A percentile compares a stretch with the other conserved stretches of the same genome.
Evolutionary conservation across 352 stramenopile species (phyloP).

Genomic region (Globisporangium middletonii): DNA sequence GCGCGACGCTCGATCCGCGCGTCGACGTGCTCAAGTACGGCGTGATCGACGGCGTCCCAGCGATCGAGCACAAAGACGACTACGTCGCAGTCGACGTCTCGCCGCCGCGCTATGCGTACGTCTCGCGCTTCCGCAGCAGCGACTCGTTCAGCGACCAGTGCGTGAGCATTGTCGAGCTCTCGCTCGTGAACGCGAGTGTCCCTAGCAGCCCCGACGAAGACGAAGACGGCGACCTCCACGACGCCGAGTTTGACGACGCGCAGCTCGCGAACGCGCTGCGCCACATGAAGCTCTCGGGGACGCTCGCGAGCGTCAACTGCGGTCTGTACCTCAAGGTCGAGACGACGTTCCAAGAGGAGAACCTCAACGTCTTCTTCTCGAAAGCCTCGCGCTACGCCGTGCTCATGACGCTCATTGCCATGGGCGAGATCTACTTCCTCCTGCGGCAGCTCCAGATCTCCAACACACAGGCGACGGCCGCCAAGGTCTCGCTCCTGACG

Average conservation of each 20-base stretch:
- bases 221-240: conserved; percentile 20
- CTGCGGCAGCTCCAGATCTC: conserved; percentile 81
- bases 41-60: conserved; percentile 55
- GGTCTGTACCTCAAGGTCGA: conserved; percentile 70
- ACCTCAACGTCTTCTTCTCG: conserved; percentile 77
- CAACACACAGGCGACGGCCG: conserved; percentile 76
- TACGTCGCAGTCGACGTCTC: conserved; percentile 72
- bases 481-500: conserved; percentile 76
- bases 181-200: conserved; percentile 38
- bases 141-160: conserved; percentile 82
- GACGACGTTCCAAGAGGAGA: conserved; percentile 75
- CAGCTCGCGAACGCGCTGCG: conserved; percentile 31
- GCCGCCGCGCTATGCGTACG: conserved; percentile 72
- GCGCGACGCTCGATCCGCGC: conserved; percentile 13
- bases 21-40: conserved; percentile 55
- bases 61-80: conserved; percentile 55
- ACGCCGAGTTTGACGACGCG: conserved; percentile 10
- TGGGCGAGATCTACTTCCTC: conserved; percentile 84
- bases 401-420: conserved; percentile 81
- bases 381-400: conserved; percentile 77
- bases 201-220: conserved; percentile 16
- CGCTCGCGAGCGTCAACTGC: conserved; percentile 71
- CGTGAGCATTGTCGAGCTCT: conserved; percentile 77
- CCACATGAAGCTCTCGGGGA: conserved; percentile 49
- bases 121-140: conserved; percentile 71